Evolutionary conservation across 192 early-diverging fungal genomes (phyloP).

Genomic region (Coemansia sp.): DNA sequence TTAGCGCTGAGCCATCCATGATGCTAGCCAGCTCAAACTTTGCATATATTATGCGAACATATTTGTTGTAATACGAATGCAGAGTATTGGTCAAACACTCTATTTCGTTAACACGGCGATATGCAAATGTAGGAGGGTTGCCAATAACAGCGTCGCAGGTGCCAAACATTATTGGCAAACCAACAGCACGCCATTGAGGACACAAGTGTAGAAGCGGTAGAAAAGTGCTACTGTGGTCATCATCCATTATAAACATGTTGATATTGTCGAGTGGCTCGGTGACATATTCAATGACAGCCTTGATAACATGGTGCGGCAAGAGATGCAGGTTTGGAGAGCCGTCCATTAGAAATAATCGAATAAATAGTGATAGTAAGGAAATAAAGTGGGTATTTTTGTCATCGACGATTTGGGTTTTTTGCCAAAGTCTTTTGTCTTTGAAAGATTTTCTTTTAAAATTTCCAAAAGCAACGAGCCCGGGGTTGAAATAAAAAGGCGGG

Average conservation of each 20-base stretch:
- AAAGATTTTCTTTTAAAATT: not conserved
- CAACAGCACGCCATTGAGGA: not conserved
- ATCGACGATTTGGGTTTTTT: too few species aligned
- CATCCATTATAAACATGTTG: constrained; percentile 5
- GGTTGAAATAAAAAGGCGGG: not conserved
- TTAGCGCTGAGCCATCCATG: not conserved
- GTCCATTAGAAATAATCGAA: too few species aligned
- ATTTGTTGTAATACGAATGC: not conserved
- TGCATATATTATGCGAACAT: not conserved
- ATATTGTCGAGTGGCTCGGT: not conserved
- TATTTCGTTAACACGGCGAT: not conserved
- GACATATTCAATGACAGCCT: constrained; percentile 5
- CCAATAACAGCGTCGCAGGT: not conserved
- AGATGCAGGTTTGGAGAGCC: not conserved
- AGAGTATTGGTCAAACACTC: not conserved
- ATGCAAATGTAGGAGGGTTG: not conserved
- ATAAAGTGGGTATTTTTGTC: too few species aligned
- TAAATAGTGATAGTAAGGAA: too few species aligned
- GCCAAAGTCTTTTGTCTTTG: too few species aligned
- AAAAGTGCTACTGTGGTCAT: not conserved
- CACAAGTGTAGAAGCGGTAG: constrained; percentile 1
- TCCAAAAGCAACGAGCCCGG: not conserved
- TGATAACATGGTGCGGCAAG: constrained; percentile 6
- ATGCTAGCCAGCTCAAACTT: not conserved
- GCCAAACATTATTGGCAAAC: constrained; percentile 4